Conservation (phyloP, 2,329 filamentous ascomycete species). For the Fusarium nurragi region DNA sequence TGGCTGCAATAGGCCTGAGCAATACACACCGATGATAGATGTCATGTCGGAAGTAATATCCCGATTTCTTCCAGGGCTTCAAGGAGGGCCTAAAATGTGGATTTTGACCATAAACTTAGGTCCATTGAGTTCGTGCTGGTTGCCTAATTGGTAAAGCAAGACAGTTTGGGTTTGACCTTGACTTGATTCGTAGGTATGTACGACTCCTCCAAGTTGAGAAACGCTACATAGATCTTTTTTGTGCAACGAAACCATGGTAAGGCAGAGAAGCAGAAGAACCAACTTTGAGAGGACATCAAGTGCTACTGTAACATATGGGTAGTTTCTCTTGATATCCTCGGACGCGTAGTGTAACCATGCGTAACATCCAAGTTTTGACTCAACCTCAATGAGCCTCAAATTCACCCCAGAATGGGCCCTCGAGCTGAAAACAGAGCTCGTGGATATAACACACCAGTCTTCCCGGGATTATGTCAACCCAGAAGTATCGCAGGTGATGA, state of each 20-base stretch:
- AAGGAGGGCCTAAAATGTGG: background rate
- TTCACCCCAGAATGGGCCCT: background rate
- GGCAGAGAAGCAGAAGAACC: background rate
- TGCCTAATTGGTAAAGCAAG: slow-evolving; percentile 27
- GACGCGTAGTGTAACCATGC: slow-evolving; percentile 8
- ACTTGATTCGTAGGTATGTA: slow-evolving; percentile 6
- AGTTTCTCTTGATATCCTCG: background rate
- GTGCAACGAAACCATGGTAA: slow-evolving; percentile 12
- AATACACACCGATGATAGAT: no score
- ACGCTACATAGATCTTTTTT: slow-evolving; percentile 1
- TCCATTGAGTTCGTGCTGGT: slow-evolving; percentile 17
- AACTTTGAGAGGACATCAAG: background rate
- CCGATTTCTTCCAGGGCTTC: slow-evolving; percentile 3
- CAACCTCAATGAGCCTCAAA: background rate
- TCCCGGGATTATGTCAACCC: background rate
- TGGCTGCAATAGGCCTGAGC: background rate
- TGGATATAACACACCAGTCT: background rate
- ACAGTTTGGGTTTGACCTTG: slow-evolving; percentile 8
- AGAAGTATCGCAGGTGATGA: background rate
- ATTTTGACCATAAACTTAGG: background rate
- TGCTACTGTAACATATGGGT: slow-evolving; percentile 1
- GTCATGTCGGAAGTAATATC: no score
- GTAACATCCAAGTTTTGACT: background rate
- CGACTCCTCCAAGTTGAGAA: background rate
- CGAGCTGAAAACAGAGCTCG: background rate